A percentile compares a stretch with the other conserved stretches of the same genome.
phyloP scores from a whole-genome alignment of 257 asterid genomes.

The Gardenia jasminoides region DNA sequence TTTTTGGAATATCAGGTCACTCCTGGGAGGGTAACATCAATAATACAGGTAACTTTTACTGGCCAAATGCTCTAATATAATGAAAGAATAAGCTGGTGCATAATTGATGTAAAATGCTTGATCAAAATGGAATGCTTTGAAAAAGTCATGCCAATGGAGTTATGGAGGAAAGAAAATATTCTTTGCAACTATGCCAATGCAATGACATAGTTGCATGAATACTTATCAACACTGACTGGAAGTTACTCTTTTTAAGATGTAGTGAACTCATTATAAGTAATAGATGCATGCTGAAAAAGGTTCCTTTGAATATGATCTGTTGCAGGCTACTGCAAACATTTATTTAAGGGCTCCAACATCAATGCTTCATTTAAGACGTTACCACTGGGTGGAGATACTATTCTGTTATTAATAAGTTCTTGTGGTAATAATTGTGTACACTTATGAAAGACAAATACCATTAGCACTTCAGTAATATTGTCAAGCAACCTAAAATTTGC shows the following conservation, averaged over 20 bases:
- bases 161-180: neutral
- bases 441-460: neutral
- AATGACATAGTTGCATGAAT: neutral
- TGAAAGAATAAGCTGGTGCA: neutral
- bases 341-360: neutral
- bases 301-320: neutral
- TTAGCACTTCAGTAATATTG: neutral
- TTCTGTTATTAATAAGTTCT: neutral
- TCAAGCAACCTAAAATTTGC: neutral
- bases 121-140: neutral
- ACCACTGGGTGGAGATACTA: neutral
- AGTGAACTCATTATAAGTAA: neutral
- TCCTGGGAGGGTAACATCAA: slow-evolving; percentile 75
- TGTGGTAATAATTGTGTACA: neutral
- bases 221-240: neutral
- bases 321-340: neutral
- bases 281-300: neutral
- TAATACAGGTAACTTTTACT: slow-evolving; percentile 53
- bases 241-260: neutral
- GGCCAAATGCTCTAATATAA: slow-evolving; percentile 3
- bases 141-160: neutral
- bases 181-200: neutral
- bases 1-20: slow-evolving; percentile 44
- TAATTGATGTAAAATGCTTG: neutral
- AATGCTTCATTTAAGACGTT: neutral